These are phyloP conservation scores for Cicer pinnatifidum DNA, from an alignment of 306 rosid genomes.

Conservation along the genomic window DNA sequence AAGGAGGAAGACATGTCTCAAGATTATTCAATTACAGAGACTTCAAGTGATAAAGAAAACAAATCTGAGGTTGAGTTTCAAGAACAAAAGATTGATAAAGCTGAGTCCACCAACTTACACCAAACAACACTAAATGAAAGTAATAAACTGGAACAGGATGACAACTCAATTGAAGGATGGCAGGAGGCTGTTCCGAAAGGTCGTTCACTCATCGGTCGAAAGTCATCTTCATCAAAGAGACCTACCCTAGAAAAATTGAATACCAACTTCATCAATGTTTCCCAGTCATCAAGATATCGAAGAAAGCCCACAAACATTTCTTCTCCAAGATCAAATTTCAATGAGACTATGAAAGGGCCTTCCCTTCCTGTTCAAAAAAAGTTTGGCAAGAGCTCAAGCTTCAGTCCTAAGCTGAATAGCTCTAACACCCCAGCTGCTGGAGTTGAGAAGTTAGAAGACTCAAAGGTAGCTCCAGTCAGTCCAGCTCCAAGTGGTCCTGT, in stretches of 20 bases:
- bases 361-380: slow-evolving; percentile 61
- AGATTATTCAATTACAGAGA: slow-evolving; percentile 55
- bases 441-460: slow-evolving; percentile 58
- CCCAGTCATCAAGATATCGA: slow-evolving; percentile 71
- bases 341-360: slow-evolving; percentile 59
- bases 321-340: slow-evolving; percentile 62
- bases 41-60: slow-evolving; percentile 84
- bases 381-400: slow-evolving; percentile 76
- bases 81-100: slow-evolving; percentile 57
- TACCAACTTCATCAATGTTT: slow-evolving; percentile 70
- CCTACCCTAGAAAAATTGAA: slow-evolving; percentile 89
- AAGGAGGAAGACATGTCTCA: slow-evolving; percentile 64
- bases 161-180: slow-evolving; percentile 90
- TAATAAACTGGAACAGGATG: slow-evolving; percentile 59
- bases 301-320: slow-evolving; percentile 66
- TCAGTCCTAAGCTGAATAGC: slow-evolving; percentile 71
- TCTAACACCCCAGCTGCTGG: slow-evolving; percentile 49
- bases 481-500: slow-evolving; percentile 63
- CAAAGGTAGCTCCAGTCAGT: slow-evolving; percentile 76
- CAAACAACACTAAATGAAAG: slow-evolving; percentile 46
- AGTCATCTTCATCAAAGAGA: slow-evolving; percentile 77
- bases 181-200: slow-evolving; percentile 97
- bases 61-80: slow-evolving; percentile 61
- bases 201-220: slow-evolving; percentile 75
- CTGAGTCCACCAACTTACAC: slow-evolving; percentile 58